Evolutionary conservation across 257 asterid genomes (phyloP).

Genomic region (Nicotiana tabacum): DNA sequence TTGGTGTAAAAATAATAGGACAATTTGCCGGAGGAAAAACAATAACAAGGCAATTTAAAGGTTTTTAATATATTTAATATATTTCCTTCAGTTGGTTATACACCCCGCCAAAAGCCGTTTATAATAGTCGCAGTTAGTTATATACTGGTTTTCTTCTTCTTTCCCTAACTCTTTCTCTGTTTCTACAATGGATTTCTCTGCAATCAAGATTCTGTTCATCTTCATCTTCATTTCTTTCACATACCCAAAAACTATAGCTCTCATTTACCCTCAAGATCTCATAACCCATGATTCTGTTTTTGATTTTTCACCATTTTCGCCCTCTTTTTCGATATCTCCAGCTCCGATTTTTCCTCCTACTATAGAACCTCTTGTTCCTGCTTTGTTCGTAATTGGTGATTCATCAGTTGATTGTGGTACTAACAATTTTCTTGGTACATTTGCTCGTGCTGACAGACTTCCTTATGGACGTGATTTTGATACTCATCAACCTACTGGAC

Average conservation of each 20-base stretch:
- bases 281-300: background rate
- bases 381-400: slow-evolving; percentile 53
- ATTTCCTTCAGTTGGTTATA: too few species aligned
- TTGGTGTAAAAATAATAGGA: too few species aligned
- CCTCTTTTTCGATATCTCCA: background rate
- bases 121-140: too few species aligned
- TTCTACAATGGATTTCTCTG: background rate
- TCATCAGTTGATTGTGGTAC: slow-evolving; percentile 49
- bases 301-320: background rate
- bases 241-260: background rate
- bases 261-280: background rate
- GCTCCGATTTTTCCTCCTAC: background rate
- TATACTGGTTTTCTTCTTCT: too few species aligned
- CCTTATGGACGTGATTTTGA: slow-evolving; percentile 91
- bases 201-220: background rate
- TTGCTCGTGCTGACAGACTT: slow-evolving; percentile 81
- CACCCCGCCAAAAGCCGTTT: too few species aligned
- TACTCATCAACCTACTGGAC: slow-evolving; percentile 79
- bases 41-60: too few species aligned
- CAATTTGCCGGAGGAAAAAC: too few species aligned
- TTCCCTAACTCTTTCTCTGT: background rate
- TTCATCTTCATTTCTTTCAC: background rate
- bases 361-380: slow-evolving; percentile 39
- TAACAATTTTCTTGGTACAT: slow-evolving; percentile 80
- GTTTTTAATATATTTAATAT: too few species aligned